These are phyloP conservation scores for Albatrellus ellisii DNA, from an alignment of 768 basidiomycete genomes.

Conservation along the genomic window DNA sequence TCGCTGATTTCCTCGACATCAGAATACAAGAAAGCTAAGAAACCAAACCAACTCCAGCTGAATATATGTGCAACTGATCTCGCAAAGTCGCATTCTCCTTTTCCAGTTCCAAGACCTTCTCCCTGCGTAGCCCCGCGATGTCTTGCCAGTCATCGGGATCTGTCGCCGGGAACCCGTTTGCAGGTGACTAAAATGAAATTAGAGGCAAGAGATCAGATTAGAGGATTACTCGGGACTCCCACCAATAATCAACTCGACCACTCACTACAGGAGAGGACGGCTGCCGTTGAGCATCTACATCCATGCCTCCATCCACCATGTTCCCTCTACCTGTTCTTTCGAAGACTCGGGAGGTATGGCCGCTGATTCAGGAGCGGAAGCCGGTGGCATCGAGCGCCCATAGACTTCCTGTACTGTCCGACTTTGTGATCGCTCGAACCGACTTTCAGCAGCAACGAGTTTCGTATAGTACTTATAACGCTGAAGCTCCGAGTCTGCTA, in stretches of 20 bases:
- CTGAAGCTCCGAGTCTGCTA: constrained; percentile 37
- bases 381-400: constrained; percentile 2
- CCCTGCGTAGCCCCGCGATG: constrained; percentile 22
- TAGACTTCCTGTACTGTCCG: constrained; percentile 25
- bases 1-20: too few species aligned
- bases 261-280: constrained; percentile 63
- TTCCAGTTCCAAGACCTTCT: constrained; percentile 17
- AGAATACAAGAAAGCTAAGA: too few species aligned
- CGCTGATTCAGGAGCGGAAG: constrained; percentile 2
- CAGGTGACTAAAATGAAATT: constrained; percentile 30
- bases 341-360: constrained; percentile 9
- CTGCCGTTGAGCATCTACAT: background rate
- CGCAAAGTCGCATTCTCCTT: constrained; percentile 10
- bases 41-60: background rate
- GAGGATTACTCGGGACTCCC: constrained; percentile 40
- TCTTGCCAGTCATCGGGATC: constrained; percentile 28
- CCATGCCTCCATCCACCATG: constrained; percentile 31
- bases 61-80: constrained; percentile 13
- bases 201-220: constrained; percentile 28
- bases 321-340: constrained; percentile 17
- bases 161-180: constrained; percentile 19
- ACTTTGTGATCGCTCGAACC: constrained; percentile 47
- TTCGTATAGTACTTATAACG: constrained; percentile 35
- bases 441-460: constrained; percentile 44
- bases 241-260: constrained; percentile 45